Base-by-base conservation (phyloP, 2,329 filamentous ascomycete genomes). In the Penicillium sp. region DNA sequence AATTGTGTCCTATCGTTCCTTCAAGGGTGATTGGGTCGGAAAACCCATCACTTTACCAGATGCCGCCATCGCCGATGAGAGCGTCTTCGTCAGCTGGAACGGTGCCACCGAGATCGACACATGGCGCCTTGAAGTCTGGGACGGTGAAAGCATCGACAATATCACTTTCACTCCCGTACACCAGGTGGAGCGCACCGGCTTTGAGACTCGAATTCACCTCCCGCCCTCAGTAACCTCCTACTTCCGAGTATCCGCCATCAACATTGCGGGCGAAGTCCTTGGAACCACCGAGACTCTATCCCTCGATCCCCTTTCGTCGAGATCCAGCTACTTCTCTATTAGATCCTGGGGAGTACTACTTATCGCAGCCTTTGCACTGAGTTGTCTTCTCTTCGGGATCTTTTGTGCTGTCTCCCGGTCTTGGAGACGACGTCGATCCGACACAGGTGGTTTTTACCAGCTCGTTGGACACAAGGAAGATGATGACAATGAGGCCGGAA, bases 1-100 rank as follows among this genome's bases (percentile, higher is more conserved):
- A 9, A 75, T 81, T 2, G 76, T 80, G 64, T 83, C 79, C 47
- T 85, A 85, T 60, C 77, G 83, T 16, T 78, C 76, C 0, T 79
- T 80, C 69, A 81, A 81, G 60, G 57, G 54, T 3, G 70, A 77
- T 53, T 86, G 82, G 80, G 73, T 76, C 4, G 81, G 78, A 0
- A 65, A 68, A 8, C 81, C 81, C 1, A 71, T 69, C 15, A 76
- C 75, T 24, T 21, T 58, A 2, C 68, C 69, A 0, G 65, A 66
- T 21, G 53, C 59, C 15, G 61, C 45, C 1, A 18, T 67, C 2
- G 38, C 51, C 1, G 54, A 45, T 2, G 52, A 59, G 0, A 57
- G 53, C 28, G 56, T 60, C 10, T 67, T 59, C 38, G 68, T 70
- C 28, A 71, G 69, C 49, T 72, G 70, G 70, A 72, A 72, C 39